phyloP scores from a whole-genome alignment of 2,329 filamentous ascomycete genomes.

The Fusarium sp. region DNA sequence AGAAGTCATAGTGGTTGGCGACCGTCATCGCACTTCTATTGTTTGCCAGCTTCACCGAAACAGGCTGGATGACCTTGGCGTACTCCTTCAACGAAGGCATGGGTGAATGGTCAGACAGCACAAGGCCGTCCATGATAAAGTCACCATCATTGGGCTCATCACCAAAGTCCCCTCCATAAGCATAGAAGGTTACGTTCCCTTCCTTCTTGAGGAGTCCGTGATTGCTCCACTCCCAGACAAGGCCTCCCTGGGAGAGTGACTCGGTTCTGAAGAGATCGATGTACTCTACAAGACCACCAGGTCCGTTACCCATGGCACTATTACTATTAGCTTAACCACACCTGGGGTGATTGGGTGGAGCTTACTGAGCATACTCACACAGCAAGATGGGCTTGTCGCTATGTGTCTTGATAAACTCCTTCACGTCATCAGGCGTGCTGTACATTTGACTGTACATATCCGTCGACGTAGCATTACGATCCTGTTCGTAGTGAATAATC shows the following conservation, averaged over 20 bases:
- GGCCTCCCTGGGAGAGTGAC: conserved; percentile 64
- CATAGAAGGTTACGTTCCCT: conserved; percentile 34
- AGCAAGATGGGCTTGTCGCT: conserved; percentile 62
- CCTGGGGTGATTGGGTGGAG: too few relatives aligned
- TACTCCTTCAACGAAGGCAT: conserved; percentile 21
- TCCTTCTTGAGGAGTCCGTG: conserved; percentile 45
- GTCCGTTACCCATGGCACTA: conserved; percentile 75
- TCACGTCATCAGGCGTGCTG: conserved; percentile 53
- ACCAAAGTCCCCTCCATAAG: conserved; percentile 69
- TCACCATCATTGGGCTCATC: conserved; percentile 67
- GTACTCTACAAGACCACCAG: conserved; percentile 72
- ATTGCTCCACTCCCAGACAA: conserved; percentile 71
- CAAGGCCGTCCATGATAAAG: conserved; percentile 66
- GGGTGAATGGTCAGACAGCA: conserved; percentile 9
- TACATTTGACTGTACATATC: conserved; percentile 76
- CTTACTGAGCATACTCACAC: conserved; percentile 39
- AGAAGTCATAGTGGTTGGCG: conserved; percentile 14
- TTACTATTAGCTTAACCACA: neutral
- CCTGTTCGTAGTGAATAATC: conserved; percentile 72
- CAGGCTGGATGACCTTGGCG: conserved; percentile 19
- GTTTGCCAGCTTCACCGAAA: neutral
- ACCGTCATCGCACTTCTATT: neutral
- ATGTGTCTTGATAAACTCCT: neutral
- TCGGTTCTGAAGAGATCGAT: conserved; percentile 68
- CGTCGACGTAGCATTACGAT: conserved; percentile 62